Evolutionary conservation across 2,329 filamentous ascomycete genomes (phyloP), one percentile per base, ranked within the genome.

Genomic region (Cladosporium halotolerans): DNA sequence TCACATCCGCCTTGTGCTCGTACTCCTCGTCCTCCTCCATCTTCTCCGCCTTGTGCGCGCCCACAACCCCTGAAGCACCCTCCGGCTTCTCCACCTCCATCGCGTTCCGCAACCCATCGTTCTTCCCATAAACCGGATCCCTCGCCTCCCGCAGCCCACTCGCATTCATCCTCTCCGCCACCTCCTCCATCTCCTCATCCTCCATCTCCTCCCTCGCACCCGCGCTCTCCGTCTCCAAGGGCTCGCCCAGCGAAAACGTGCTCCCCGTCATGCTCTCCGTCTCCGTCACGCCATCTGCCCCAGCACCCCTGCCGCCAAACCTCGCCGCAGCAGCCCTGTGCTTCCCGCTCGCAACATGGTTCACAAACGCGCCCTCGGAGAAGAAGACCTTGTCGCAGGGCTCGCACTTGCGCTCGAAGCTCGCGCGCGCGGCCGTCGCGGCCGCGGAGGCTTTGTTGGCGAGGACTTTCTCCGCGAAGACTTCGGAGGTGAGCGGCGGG

Each of bases 381-480:
- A 86, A 97, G 72, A 95, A 99, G 11, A 87, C 90, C 76, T 95
- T 95, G 65, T 87, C 81, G 75, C 93, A 99, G 16, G 84, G 79
- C 3, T 83, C 77, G 71, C 93, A 99, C 31, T 78, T 74, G 66
- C 87, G 90, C 70, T 96, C 89, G 66, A 91, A 97, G 11, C 88
- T 84, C 4, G 91, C 92, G 72, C 89, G 89, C 58, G 90, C 88
- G 53, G 90, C 89, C 58, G 92, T 89, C 33, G 89, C 89, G 40
- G 81, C 88, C 13, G 90, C 87, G 7, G 82, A 83, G 28, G 91
- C 91, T 67, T 95, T 89, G 59, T 91, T 92, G 63, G 90, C 89
- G 13, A 96, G 77, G 38, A 99, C 92, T 71, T 97, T 97, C 64
- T 97, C 93, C 63, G 89, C 89, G 71, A 97, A 99, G 54, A 89